Evolutionary conservation across 116 monocot genomes (phyloP).

Genomic region (Phalaenopsis hybrid): DNA sequence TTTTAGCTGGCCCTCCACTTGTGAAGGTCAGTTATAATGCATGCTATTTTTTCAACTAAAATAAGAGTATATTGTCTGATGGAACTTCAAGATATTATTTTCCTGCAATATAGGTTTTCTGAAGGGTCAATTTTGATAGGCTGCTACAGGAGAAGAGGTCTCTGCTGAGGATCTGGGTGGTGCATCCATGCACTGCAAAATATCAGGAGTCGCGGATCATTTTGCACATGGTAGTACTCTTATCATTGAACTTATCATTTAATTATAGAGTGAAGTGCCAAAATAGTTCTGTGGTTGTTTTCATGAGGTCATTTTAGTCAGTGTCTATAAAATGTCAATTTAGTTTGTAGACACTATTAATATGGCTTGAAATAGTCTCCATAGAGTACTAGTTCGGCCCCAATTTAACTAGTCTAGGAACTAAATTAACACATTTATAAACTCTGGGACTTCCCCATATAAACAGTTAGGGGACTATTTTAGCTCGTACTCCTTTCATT

Average conservation of each 20-base stretch:
- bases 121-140: conserved; percentile 71
- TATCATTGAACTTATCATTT: not conserved
- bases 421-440: too few species aligned
- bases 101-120: conserved; percentile 40
- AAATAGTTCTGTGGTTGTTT: too few species aligned
- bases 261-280: too few species aligned
- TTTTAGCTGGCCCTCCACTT: conserved; percentile 98
- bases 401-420: too few species aligned
- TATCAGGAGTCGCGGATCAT: conserved; percentile 97
- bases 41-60: not conserved
- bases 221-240: conserved; percentile 76
- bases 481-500: too few species aligned
- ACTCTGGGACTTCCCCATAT: too few species aligned
- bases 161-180: conserved; percentile 98
- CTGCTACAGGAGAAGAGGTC: conserved; percentile 97
- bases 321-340: too few species aligned
- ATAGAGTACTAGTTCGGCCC: too few species aligned
- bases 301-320: too few species aligned
- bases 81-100: conserved; percentile 15
- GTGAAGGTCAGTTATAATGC: conserved; percentile 64
- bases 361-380: too few species aligned
- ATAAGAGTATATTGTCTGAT: conserved; percentile 13
- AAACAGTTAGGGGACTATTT: too few species aligned
- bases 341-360: too few species aligned
- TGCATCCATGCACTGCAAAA: conserved; percentile 86